phyloP scores from a whole-genome alignment of 176 grass and related monocot species.

The Rhynchospora pubera region DNA sequence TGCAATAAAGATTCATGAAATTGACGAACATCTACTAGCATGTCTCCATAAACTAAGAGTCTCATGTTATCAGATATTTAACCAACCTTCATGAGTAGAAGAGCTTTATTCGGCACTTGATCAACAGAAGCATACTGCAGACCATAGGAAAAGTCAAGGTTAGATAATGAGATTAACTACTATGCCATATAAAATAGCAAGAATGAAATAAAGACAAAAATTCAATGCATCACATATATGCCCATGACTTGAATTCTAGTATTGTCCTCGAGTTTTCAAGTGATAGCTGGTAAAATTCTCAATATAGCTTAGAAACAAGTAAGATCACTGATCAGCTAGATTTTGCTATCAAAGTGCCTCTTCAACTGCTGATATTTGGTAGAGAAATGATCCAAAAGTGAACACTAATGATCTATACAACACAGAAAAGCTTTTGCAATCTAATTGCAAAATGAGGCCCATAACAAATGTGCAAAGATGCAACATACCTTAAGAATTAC shows the following conservation, averaged over 20 bases:
- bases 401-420: neutral
- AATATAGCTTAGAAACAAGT: neutral
- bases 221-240: neutral
- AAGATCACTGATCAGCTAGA: neutral
- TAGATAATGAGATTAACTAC: conserved; percentile 5
- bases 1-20: conserved; percentile 17
- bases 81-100: conserved; percentile 66
- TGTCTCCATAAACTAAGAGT: neutral
- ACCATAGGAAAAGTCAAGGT: conserved; percentile 19
- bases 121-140: conserved; percentile 54
- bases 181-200: neutral
- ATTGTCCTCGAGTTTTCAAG: neutral
- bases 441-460: neutral
- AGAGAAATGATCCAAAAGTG: neutral
- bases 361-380: neutral
- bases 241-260: neutral
- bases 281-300: neutral
- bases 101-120: conserved; percentile 62
- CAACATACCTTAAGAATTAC: conserved; percentile 70
- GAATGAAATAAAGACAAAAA: neutral
- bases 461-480: neutral
- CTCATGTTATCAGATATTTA: neutral
- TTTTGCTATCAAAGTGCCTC: neutral
- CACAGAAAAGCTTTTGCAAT: neutral
- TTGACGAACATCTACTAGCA: conserved; percentile 10